phyloP scores from a whole-genome alignment of 2,329 filamentous ascomycete species.

The Arthrobotrys megalospora region DNA sequence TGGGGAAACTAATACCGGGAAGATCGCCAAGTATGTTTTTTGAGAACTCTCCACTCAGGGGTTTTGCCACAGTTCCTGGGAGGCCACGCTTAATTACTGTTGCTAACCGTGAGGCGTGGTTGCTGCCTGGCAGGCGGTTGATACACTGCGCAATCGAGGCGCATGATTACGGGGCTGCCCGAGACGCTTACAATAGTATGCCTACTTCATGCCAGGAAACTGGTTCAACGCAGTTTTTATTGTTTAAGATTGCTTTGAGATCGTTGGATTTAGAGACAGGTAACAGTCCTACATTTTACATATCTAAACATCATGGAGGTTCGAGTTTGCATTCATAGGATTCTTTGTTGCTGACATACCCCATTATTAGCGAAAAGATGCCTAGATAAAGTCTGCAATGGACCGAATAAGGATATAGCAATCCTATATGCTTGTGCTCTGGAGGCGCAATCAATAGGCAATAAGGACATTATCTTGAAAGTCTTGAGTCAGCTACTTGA shows the following conservation, averaged over 20 bases:
- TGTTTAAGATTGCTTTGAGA: constrained; percentile 80
- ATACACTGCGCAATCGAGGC: constrained; percentile 78
- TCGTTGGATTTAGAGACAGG: constrained; percentile 73
- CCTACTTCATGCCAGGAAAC: constrained; percentile 74
- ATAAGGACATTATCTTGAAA: constrained; percentile 74
- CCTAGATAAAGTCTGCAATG: constrained; percentile 74
- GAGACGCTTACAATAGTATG: constrained; percentile 74
- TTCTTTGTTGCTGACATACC: constrained; percentile 24
- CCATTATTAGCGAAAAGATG: constrained; percentile 73
- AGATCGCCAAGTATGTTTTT: constrained; percentile 75
- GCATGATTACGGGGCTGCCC: constrained; percentile 73
- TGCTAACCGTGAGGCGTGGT: constrained; percentile 55
- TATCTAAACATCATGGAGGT: not conserved
- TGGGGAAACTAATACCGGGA: constrained; percentile 77
- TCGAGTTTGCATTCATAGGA: not conserved
- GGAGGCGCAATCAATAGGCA: constrained; percentile 78
- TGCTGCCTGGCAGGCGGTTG: constrained; percentile 74
- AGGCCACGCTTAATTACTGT: not conserved
- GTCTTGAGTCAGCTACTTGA: constrained; percentile 76
- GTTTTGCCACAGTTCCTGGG: not conserved
- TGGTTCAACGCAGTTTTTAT: constrained; percentile 78
- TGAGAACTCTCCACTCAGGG: not conserved
- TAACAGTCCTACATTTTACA: constrained; percentile 63
- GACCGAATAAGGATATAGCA: constrained; percentile 72
- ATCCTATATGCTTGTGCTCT: constrained; percentile 85